Conservation (phyloP, 192 early-diverging fungal species). For the Coemansia sp. region DNA sequence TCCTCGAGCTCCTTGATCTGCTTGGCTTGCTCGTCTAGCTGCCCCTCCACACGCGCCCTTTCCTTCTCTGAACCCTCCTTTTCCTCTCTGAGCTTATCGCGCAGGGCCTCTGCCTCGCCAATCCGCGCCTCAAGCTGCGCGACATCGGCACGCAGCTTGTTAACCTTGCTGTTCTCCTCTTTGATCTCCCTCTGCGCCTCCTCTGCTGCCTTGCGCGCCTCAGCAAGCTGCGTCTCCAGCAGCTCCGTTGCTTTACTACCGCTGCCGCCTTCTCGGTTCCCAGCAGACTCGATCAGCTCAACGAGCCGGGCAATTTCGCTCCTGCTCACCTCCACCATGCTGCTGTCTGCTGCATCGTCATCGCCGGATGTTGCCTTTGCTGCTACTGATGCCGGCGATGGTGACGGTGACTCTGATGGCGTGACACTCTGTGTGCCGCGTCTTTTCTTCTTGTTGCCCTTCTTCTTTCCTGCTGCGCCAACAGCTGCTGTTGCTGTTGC, state of each 20-base stretch:
- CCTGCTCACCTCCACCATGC: conserved; percentile 8
- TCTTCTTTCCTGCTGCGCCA: conserved; percentile 14
- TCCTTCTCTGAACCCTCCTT: not conserved
- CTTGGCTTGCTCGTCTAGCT: not conserved
- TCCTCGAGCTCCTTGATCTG: conserved; percentile 11
- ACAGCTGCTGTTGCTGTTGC: not conserved
- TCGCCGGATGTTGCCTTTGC: not conserved
- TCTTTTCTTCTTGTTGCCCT: conserved; percentile 40
- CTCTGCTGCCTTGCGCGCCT: conserved; percentile 12
- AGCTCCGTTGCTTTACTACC: not conserved
- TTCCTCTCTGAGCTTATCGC: not conserved
- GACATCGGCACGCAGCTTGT: conserved; percentile 4
- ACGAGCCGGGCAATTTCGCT: conserved; percentile 34
- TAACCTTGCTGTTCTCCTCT: not conserved
- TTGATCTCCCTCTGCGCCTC: conserved; percentile 2
- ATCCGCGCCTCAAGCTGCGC: not conserved
- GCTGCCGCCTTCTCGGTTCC: not conserved
- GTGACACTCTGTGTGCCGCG: conserved; percentile 20
- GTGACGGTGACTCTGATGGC: conserved; percentile 19
- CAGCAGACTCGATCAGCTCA: conserved; percentile 27
- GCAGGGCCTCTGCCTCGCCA: conserved; percentile 9
- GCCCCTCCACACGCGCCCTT: not conserved
- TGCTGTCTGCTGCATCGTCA: not conserved
- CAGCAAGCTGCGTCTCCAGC: conserved; percentile 12
- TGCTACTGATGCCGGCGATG: not conserved